phyloP scores from a whole-genome alignment of 768 basidiomycete species.

The Lactarius quietus region DNA sequence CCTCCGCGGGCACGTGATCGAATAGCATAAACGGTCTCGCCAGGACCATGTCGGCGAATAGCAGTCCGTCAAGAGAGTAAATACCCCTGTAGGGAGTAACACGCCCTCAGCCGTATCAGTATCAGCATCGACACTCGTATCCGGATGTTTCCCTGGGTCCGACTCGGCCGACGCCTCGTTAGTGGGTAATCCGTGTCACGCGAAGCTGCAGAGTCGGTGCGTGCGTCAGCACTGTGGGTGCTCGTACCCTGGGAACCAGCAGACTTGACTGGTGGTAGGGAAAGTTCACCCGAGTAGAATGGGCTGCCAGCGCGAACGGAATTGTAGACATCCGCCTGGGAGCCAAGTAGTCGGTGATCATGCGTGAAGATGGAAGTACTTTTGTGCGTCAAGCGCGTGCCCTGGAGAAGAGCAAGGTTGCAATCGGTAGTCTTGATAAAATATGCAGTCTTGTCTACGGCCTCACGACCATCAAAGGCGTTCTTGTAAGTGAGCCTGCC shows the following conservation, averaged over 20 bases:
- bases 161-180: slow-evolving; percentile 34
- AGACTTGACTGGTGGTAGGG: slow-evolving; percentile 30
- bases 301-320: slow-evolving; percentile 78
- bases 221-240: slow-evolving; percentile 25
- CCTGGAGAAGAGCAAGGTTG: slow-evolving; percentile 91
- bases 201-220: slow-evolving; percentile 24
- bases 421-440: slow-evolving; percentile 99
- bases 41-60: slow-evolving; percentile 93
- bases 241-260: slow-evolving; percentile 21
- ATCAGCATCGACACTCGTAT: slow-evolving; percentile 25
- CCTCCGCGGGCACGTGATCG: slow-evolving; percentile 94
- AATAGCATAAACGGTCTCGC: slow-evolving; percentile 94
- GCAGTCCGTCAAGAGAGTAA: slow-evolving; percentile 94
- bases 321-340: slow-evolving; percentile 86
- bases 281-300: slow-evolving; percentile 72
- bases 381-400: slow-evolving; percentile 93
- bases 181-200: slow-evolving; percentile 23
- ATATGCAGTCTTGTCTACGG: slow-evolving; percentile 94
- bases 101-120: slow-evolving; percentile 46
- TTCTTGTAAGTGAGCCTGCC: slow-evolving; percentile 96
- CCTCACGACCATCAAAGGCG: slow-evolving; percentile 94
- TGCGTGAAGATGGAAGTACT: slow-evolving; percentile 99
- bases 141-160: slow-evolving; percentile 28
- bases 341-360: slow-evolving; percentile 92
- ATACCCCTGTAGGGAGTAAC: slow-evolving; percentile 86